Conservation (phyloP, 495 filamentous ascomycete genomes). For the Penicillium angulare region DNA sequence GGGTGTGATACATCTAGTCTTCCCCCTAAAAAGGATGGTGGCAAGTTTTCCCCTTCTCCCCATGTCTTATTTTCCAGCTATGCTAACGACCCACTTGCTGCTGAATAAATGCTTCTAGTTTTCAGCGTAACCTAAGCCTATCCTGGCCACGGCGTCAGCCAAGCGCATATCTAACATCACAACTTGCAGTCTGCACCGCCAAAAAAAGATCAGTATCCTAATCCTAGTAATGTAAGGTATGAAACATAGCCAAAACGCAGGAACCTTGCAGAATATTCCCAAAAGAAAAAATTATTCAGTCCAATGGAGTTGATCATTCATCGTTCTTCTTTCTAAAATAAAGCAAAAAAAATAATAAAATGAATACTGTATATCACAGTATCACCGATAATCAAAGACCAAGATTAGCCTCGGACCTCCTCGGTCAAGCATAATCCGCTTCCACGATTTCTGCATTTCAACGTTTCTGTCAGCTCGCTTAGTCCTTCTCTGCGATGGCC, state of each 20-base stretch:
- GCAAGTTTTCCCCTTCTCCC: no score
- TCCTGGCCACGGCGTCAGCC: background rate
- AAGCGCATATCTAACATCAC: background rate
- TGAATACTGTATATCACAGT: background rate
- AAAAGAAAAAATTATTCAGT: slow-evolving; percentile 8
- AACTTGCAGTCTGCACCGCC: no score
- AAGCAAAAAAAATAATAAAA: background rate
- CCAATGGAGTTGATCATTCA: slow-evolving; percentile 5
- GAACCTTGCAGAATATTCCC: slow-evolving; percentile 13
- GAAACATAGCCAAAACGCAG: slow-evolving; percentile 19
- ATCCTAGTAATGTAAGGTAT: slow-evolving; percentile 3
- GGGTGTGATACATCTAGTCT: no score
- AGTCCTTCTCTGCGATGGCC: slow-evolving; percentile 98
- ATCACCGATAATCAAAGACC: background rate
- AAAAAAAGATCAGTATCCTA: no score
- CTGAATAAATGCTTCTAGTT: background rate
- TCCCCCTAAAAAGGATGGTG: no score
- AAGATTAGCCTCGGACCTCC: background rate
- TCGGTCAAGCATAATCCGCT: background rate
- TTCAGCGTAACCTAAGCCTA: background rate
- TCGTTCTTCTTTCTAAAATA: slow-evolving; percentile 6
- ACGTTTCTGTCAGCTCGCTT: slow-evolving; percentile 24
- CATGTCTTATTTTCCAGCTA: no score
- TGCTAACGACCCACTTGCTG: no score
- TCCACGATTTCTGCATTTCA: slow-evolving; percentile 5